Evolutionary conservation across 2,329 filamentous ascomycete genomes (phyloP).

Genomic region (Sporothrix globosa): DNA sequence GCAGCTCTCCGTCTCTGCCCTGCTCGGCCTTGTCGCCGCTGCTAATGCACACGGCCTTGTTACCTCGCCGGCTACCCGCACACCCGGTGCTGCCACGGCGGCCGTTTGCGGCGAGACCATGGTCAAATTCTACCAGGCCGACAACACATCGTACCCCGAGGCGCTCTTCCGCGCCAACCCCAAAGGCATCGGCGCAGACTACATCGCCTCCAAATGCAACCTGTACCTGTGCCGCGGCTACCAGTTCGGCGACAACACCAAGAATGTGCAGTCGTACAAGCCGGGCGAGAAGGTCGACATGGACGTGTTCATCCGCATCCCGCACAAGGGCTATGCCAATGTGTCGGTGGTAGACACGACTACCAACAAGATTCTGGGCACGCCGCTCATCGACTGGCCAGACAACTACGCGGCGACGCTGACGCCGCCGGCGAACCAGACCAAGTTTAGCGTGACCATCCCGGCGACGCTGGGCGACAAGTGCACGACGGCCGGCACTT

Average conservation of each 20-base stretch:
- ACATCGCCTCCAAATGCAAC: conserved; percentile 42
- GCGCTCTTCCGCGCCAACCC: conserved; percentile 40
- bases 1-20: conserved; percentile 29
- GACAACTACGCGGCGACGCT: conserved; percentile 40
- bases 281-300: conserved; percentile 50
- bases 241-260: conserved; percentile 48
- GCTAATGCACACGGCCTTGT: conserved; percentile 40
- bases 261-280: conserved; percentile 45
- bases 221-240: conserved; percentile 48
- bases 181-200: conserved; percentile 36
- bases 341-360: conserved; percentile 53
- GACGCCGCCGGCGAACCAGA: conserved; percentile 41
- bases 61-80: conserved; percentile 38
- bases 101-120: conserved; percentile 42
- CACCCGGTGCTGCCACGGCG: conserved; percentile 39
- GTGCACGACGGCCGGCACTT: conserved; percentile 40
- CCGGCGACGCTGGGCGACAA: conserved; percentile 40
- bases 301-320: conserved; percentile 50
- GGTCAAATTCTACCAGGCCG: conserved; percentile 41
- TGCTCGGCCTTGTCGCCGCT: conserved; percentile 34
- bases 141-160: conserved; percentile 45
- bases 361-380: conserved; percentile 53
- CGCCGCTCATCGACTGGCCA: conserved; percentile 43
- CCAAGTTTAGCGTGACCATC: conserved; percentile 41
- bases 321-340: conserved; percentile 54